Base-by-base conservation (phyloP, 2,329 filamentous ascomycete genomes). In the Didymella sp. region DNA sequence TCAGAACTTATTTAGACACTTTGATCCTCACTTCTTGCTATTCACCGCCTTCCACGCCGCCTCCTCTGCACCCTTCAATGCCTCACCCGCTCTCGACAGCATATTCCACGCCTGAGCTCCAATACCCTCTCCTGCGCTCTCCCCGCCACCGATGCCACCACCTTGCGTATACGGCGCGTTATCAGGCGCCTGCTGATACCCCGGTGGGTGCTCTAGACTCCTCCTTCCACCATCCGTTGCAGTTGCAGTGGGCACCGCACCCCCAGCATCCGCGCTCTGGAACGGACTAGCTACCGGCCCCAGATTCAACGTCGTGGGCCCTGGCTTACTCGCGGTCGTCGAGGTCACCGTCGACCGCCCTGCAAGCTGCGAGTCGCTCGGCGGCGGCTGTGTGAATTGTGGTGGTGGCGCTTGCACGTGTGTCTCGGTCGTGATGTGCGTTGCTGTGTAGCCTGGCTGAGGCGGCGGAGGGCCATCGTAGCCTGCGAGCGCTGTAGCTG, bases 131-230 rank as follows among this genome's bases (percentile, higher is more conserved):
- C 54, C 62, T 41, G 37, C 63, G 33, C 70, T 69, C 28, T 58
- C 59, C 62, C 64, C 37, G 61, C 60, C 56, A 68, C 71, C 61
- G 74, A 64, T 64, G 60, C 73, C 60, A 74, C 70, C 78, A 59
- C 80, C 79, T 28, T 73, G 71, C 17, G 78, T 78, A 51, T 72
- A 73, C 21, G 68, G 68, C 19, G 68, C 63, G 50, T 75, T 78
- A 73, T 62, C 76, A 27, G 65, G 69, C 56, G 80, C 78, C 60
- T 83, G 81, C 51, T 76, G 67, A 65, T 83, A 83, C 12, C 80
- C 79, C 0, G 80, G 77, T 21, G 81, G 81, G 59, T 81, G 78
- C 56, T 77, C 74, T 33, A 77, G 60, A 59, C 63, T 72, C 33
- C 35, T 66, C 60, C 59, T 59, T 37, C 22, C 61, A 19, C 47